Evolutionary conservation across 2,329 filamentous ascomycete species (phyloP).

Genomic region (Teratosphaeria destructans): DNA sequence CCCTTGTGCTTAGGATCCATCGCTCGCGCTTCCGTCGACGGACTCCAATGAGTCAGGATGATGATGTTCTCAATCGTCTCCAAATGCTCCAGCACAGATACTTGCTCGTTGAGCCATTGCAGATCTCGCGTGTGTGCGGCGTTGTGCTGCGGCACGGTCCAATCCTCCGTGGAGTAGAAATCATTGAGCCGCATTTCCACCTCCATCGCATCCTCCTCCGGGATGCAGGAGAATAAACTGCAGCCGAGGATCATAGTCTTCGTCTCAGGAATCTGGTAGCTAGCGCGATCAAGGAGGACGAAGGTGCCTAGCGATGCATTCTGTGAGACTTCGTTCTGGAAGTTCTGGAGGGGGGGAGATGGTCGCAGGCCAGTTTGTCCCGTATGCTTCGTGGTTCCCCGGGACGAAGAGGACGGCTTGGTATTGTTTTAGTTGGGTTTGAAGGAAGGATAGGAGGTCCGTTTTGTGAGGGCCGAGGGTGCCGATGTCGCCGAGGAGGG

Average conservation of each 20-base stretch:
- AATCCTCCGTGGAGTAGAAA: neutral
- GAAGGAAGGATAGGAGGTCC: too few species aligned
- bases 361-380: too few species aligned
- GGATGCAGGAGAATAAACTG: neutral
- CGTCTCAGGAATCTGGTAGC: too few species aligned
- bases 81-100: neutral
- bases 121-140: neutral
- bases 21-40: neutral
- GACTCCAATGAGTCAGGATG: neutral
- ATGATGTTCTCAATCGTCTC: neutral
- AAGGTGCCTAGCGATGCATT: too few species aligned
- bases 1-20: neutral
- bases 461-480: too few species aligned
- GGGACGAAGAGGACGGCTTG: too few species aligned
- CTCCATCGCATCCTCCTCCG: neutral
- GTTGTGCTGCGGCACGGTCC: neutral
- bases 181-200: neutral
- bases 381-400: too few species aligned
- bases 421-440: too few species aligned
- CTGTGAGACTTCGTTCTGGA: too few species aligned
- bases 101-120: neutral
- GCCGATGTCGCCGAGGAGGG: too few species aligned
- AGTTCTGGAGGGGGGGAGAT: too few species aligned
- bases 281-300: too few species aligned
- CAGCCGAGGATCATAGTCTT: neutral